A percentile compares a stretch with the other conserved stretches of the same genome.
Evolutionary conservation across 345 rosid species (phyloP).

Genomic region (Gossypioides kirkii): DNA sequence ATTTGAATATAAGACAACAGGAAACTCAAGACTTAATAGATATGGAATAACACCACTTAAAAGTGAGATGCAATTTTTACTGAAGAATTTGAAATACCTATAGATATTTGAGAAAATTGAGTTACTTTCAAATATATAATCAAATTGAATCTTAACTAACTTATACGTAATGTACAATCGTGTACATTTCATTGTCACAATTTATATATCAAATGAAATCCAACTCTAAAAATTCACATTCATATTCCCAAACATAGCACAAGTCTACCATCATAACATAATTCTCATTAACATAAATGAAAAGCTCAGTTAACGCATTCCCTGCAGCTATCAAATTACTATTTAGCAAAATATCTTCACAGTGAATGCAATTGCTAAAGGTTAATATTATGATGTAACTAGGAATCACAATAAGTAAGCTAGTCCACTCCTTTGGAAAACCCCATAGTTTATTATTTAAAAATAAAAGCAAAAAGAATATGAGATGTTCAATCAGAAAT

Average conservation of each 20-base stretch:
- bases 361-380: neutral
- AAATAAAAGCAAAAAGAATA: neutral
- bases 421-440: neutral
- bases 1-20: neutral
- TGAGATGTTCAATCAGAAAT: neutral
- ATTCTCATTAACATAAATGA: neutral
- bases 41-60: too few species aligned
- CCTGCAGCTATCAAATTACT: neutral
- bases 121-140: neutral
- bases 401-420: neutral
- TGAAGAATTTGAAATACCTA: neutral
- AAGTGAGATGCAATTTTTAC: neutral
- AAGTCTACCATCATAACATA: neutral
- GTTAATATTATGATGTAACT: neutral
- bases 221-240: neutral
- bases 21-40: neutral
- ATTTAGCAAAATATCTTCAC: neutral
- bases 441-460: neutral
- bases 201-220: neutral
- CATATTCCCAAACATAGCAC: neutral
- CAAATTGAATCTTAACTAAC: neutral
- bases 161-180: neutral
- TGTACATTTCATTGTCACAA: neutral
- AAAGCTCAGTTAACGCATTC: neutral
- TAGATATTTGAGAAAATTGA: neutral